phyloP scores from a whole-genome alignment of 495 filamentous ascomycete species.

The Penicillium paradoxum region DNA sequence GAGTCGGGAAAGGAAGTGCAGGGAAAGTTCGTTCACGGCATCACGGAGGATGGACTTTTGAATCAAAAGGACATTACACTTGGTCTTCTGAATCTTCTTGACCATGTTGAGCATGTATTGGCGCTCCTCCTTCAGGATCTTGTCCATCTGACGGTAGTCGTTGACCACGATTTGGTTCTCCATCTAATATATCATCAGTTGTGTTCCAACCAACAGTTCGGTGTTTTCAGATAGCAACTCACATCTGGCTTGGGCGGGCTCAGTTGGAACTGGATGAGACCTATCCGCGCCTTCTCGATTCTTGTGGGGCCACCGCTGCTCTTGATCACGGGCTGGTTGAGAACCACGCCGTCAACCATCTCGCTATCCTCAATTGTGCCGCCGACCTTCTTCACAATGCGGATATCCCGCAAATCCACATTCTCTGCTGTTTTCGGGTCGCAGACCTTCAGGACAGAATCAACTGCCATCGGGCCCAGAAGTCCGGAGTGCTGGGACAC shows the following conservation, averaged over 20 bases:
- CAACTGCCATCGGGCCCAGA: conserved; percentile 93
- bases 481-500: conserved; percentile 92
- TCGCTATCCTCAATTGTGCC: conserved; percentile 98
- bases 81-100: conserved; percentile 99
- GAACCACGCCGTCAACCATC: conserved; percentile 89
- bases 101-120: conserved; percentile 97
- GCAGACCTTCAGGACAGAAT: conserved; percentile 90
- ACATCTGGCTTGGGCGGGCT: conserved; percentile 97
- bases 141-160: conserved; percentile 99
- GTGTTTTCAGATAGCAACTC: conserved; percentile 28
- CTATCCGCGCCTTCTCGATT: conserved; percentile 97
- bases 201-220: background rate
- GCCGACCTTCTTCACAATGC: conserved; percentile 95
- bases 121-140: conserved; percentile 98
- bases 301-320: conserved; percentile 83
- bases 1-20: conserved; percentile 96
- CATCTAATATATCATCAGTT: conserved; percentile 56
- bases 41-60: conserved; percentile 98
- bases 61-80: conserved; percentile 97
- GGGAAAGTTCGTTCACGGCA: conserved; percentile 92
- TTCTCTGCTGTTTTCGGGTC: conserved; percentile 93
- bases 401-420: conserved; percentile 91
- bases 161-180: conserved; percentile 99
- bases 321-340: conserved; percentile 92
- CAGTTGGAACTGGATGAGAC: conserved; percentile 96